Evolutionary conservation across 2,329 filamentous ascomycete species (phyloP), one percentile per base, ranked within the genome.

Genomic region (Neopestalotiopsis sp.): DNA sequence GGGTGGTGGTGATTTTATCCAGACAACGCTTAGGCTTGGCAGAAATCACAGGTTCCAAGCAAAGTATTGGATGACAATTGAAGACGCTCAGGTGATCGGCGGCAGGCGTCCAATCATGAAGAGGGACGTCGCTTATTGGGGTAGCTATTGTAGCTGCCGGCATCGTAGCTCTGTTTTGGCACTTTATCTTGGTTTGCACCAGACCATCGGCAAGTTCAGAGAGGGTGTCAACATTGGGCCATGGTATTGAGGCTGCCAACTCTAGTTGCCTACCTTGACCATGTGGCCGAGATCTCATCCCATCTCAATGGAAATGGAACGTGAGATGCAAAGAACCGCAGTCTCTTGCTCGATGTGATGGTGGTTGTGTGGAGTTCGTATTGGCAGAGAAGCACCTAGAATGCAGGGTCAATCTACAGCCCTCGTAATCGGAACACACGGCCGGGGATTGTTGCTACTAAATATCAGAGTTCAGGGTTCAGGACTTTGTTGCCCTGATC

Each of bases 31-130:
- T 59, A 10, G 5, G 24, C 20, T 30, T 59, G 20, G 57, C 38
- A 24, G 24, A 70, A 64, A 34, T 38, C 66, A n/a, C 30, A 65
- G 20, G 67, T 68, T 56, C 65, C 38, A 32, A 59, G 45, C 67
- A 67, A 69, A 53, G 20, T 17, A 24, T 3, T 53, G 45, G 45
- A 10, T 4, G 2, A 53, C n/a, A 20, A 9, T 53, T 20, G 17
- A 7, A 20, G 7, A 14, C 6, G 45, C 45, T 53, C 63, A 38
- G 53, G 58, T 73, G 63, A 58, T 42, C 42, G 58, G 13, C 24
- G 45, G 17, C n/a, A 42, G 61, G 59, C 61, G 32, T n/a, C 42
- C 53, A 56, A 58, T 66, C 24, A 65, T 10, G 32, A 65, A 32
- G 28, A 38, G 14, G 61, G 38, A 28, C 13, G 17, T 28, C 32